These are phyloP conservation scores for Pseudogymnoascus sp. DNA, from an alignment of 2,329 filamentous ascomycete species.

Conservation along the genomic window DNA sequence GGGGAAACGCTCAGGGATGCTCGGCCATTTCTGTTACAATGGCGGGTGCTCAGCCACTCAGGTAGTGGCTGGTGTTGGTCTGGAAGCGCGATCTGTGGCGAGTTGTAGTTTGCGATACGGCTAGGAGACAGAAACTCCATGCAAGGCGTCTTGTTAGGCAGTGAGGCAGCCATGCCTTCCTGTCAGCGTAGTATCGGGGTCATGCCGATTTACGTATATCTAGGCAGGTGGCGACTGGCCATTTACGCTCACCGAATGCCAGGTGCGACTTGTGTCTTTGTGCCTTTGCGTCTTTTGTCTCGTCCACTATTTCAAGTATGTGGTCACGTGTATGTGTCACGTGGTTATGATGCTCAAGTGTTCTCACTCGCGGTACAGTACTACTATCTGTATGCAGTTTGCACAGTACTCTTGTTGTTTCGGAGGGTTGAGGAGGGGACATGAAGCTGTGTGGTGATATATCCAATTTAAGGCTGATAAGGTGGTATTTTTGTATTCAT, in stretches of 20 bases:
- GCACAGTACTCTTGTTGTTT: neutral
- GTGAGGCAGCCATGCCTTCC: neutral
- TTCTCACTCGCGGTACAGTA: neutral
- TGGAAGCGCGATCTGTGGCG: neutral
- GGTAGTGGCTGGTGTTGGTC: neutral
- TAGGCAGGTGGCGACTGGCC: neutral
- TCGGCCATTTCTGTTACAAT: neutral
- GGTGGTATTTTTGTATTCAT: no score
- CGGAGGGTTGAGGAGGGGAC: neutral
- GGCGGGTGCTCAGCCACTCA: slow-evolving; percentile 1
- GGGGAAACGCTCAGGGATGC: no score
- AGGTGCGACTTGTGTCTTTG: neutral
- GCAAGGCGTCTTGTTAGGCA: neutral
- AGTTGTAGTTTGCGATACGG: neutral
- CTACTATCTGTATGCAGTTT: neutral
- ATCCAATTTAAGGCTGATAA: no score
- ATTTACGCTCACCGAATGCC: neutral
- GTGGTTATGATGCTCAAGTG: neutral
- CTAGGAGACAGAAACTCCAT: no score
- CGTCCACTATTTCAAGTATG: neutral
- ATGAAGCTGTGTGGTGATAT: neutral
- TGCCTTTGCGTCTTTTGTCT: neutral
- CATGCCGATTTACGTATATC: neutral
- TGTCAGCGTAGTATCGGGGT: neutral
- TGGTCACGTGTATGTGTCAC: neutral